Base-by-base conservation (phyloP, 257 asterid genomes). In the Solanum stenotomum region DNA sequence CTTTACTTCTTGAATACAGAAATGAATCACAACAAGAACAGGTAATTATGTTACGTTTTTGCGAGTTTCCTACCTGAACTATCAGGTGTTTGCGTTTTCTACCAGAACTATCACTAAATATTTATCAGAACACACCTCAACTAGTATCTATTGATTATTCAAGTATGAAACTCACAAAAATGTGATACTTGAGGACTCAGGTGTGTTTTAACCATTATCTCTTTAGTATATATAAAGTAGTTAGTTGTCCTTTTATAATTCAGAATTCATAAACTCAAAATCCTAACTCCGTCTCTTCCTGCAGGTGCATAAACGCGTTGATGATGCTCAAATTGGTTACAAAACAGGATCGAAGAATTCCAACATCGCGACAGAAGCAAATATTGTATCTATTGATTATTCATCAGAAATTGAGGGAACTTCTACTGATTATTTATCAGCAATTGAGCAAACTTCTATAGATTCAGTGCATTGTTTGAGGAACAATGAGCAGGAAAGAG, bases 1-100 rank as follows among this genome's bases (percentile, higher is more conserved):
- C 94, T 6, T 84, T 93, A 91, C 89, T 92, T 18, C 92, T 95
- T 9, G 98, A 94, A 85, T 95, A 91, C 92, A 90, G 88, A 49
- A 90, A 94, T 31, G 88, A 91, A 78, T 25, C 85, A 86, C 93
- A 77, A 25, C 68, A 82, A 29, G 87, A 91, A 40, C 40, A 90
- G 8, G 34, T 86, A 33, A 93, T 86, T 88, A 84, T 65, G 33
- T 75, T 75, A 75, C 3, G 82, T 27, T 6, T 56, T 3, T 56
- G 3, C 1, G 10, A 5, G 11, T 56, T 56, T 63, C 25, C 31
- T 23, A n/a, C 29, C 8, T 10, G 15, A 63, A n/a, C 71, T 63
- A 23, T 63, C 3, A 63, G 7, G 59, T 49, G n/a, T 56, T 18
- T 7, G n/a, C 5, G 11, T 56, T 56, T 63, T 63, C 31, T 23